Base-by-base conservation (phyloP, 768 basidiomycete species). In the Naganishia friedmannii region DNA sequence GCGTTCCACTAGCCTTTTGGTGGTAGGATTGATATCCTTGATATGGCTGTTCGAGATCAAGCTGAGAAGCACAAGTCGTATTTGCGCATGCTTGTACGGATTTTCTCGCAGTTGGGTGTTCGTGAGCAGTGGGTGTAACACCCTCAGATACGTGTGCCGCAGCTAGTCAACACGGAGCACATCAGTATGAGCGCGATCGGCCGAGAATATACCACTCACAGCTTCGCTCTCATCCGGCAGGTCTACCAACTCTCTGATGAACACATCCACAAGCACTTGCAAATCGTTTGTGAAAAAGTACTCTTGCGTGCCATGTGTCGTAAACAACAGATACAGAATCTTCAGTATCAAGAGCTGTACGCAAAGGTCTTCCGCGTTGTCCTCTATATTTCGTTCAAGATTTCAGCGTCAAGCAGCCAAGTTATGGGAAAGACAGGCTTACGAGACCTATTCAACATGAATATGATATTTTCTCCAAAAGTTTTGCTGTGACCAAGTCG, bases 281-380 rank as follows among this genome's bases (percentile, higher is more conserved):
- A 99, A 84, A 76, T 99, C 96, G 77, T 99, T 99, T 19, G 93
- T 97, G 82, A 96, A 99, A 77, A 99, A 98, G 79, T 92, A 98
- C 79, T 98, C 93, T 6, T 89, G 88, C 13, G 93, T 93, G 37
- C 89, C 92, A 72, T 89, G 88, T 1, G 92, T 96, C 19, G 93
- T 95, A 80, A 97, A 98, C 12, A 99, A 85, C 8, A 97, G 86
- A 78, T 95, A 99, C 1, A 99, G 85, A 48, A 97, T 86, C 81
- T 99, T 99, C 76, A 99, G 84, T 60, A 98, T 89, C 66, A 98
- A 85, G 21, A 98, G 83, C 74, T 96, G 93, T 88, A 95, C 92
- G 82, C 93, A 96, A 21, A 92, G 83, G 77, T 93, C 95, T 76
- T 99, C 96, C 8, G 91, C 84, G 0, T 90, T 90, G 51, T 88